These are phyloP conservation scores for Penicillium angulare DNA, from an alignment of 495 filamentous ascomycete genomes.

Conservation along the genomic window DNA sequence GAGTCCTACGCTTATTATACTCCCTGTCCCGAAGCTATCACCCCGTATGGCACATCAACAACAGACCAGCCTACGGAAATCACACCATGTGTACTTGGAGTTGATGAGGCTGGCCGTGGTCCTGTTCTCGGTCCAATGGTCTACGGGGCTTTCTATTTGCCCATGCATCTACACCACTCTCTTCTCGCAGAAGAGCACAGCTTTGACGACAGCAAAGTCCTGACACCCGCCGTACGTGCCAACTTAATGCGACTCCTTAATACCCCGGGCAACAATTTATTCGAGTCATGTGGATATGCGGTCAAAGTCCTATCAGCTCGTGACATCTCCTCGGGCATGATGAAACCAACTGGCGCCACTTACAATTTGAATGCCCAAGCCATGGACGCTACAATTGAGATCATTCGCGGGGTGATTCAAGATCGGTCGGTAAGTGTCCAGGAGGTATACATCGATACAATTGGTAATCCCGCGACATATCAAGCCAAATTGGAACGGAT, in stretches of 20 bases:
- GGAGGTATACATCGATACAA: slow-evolving; percentile 94
- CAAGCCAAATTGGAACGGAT: slow-evolving; percentile 79
- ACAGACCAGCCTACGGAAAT: slow-evolving; percentile 15
- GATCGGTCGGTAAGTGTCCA: slow-evolving; percentile 71
- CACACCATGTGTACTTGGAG: slow-evolving; percentile 69
- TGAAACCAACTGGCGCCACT: slow-evolving; percentile 55
- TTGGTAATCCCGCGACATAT: slow-evolving; percentile 78
- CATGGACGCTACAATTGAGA: slow-evolving; percentile 86
- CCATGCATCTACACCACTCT: slow-evolving; percentile 60
- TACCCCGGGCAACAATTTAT: slow-evolving; percentile 61
- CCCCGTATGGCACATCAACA: slow-evolving; percentile 33
- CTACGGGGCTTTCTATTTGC: slow-evolving; percentile 87
- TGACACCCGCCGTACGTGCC: slow-evolving; percentile 71
- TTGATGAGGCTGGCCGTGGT: slow-evolving; percentile 94
- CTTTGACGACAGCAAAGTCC: slow-evolving; percentile 91
- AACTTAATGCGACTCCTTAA: slow-evolving; percentile 74
- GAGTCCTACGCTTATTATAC: slow-evolving; percentile 85
- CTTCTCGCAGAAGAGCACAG: slow-evolving; percentile 73
- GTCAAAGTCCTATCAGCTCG: slow-evolving; percentile 77
- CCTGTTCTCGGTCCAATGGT: slow-evolving; percentile 98
- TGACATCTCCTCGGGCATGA: slow-evolving; percentile 79
- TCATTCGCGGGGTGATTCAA: slow-evolving; percentile 72
- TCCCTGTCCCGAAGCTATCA: slow-evolving; percentile 54
- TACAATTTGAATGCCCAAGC: slow-evolving; percentile 99
- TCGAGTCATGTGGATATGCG: slow-evolving; percentile 75